A percentile compares a stretch with the other conserved stretches of the same genome.
Evolutionary conservation across 768 basidiomycete species (phyloP).

Genomic region (Phallus indusiatus): DNA sequence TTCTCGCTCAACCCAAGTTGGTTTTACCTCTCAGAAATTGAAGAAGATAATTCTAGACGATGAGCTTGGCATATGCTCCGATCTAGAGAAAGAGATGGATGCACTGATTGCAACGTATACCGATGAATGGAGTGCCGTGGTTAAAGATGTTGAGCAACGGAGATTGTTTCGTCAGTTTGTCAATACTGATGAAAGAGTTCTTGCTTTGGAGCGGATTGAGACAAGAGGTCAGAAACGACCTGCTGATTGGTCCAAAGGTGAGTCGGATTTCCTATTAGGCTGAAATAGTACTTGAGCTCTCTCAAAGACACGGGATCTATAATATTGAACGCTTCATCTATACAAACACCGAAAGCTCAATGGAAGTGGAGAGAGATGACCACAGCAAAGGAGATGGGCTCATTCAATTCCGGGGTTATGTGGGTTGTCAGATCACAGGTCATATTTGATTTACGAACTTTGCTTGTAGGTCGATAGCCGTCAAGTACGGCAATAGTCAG

Average conservation of each 20-base stretch:
- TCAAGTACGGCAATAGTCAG: slow-evolving; percentile 57
- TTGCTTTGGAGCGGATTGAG: slow-evolving; percentile 39
- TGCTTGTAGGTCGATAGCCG: slow-evolving; percentile 31
- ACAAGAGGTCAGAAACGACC: slow-evolving; percentile 58
- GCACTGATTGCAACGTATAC: slow-evolving; percentile 54
- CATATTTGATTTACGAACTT: background rate
- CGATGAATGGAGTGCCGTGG: slow-evolving; percentile 62
- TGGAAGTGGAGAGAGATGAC: slow-evolving; percentile 55
- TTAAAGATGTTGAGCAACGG: slow-evolving; percentile 38
- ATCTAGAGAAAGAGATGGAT: slow-evolving; percentile 60
- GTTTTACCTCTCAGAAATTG: slow-evolving; percentile 34
- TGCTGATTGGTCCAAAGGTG: slow-evolving; percentile 58
- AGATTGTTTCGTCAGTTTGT: slow-evolving; percentile 54
- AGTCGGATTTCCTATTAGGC: slow-evolving; percentile 17
- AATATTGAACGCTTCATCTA: slow-evolving; percentile 30
- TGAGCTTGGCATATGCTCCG: slow-evolving; percentile 59
- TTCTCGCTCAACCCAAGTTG: no score
- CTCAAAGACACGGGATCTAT: slow-evolving; percentile 18
- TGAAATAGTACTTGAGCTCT: background rate
- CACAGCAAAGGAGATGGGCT: slow-evolving; percentile 36
- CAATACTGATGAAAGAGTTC: slow-evolving; percentile 44
- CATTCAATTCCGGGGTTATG: slow-evolving; percentile 37
- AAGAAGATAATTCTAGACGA: slow-evolving; percentile 58
- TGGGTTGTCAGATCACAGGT: slow-evolving; percentile 18
- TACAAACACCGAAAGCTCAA: slow-evolving; percentile 34